Evolutionary conservation across 495 filamentous ascomycete species (phyloP), one percentile per base, ranked within the genome.

Genomic region (Penicillium macrosclerotiorum): DNA sequence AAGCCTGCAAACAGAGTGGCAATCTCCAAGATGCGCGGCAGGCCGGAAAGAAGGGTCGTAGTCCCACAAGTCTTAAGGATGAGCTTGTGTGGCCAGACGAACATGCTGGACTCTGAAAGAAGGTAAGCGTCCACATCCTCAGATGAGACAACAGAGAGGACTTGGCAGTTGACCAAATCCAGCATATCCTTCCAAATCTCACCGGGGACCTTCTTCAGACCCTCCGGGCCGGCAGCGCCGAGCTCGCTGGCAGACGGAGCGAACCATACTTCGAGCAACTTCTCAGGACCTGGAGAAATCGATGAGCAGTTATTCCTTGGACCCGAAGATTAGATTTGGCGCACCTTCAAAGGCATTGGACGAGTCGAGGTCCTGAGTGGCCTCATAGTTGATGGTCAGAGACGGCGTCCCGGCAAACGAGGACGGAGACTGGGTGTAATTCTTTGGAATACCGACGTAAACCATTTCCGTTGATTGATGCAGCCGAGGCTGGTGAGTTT

Each of bases 1-100:
- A 97, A 97, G 8, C 92, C 90, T 36, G 88, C 94, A 57, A 89
- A 79, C 33, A 84, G 72, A 22, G 90, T 84, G 24, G 94, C 94
- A 60, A 97, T 94, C 59, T 90, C 86, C 40, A 99, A 77, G 54
- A 99, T 86, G 46, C 87, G 86, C 23, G 85, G 88, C 38, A 99
- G 75, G 11, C 94, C 94, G 14, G 83, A 83, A 11, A 99, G 78
- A 49, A 99, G 72, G 0, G 94, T 99, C 3, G 94, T 99, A 5
- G 94, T 99, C 40, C 94, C 94, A 60, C 94, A 99, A 8, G 94
- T 99, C 82, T 99, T 99, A 34, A 99, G 76, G 53, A 99, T 95
- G 37, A 99, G 74, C 74, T 99, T 99, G 80, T 99, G 93, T 17
- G 90, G 90, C 67, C 95, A 99, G 54, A 99, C 90, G 65, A 99